Base-by-base conservation (phyloP, 2,329 filamentous ascomycete species). In the Metarhizium brunneum region DNA sequence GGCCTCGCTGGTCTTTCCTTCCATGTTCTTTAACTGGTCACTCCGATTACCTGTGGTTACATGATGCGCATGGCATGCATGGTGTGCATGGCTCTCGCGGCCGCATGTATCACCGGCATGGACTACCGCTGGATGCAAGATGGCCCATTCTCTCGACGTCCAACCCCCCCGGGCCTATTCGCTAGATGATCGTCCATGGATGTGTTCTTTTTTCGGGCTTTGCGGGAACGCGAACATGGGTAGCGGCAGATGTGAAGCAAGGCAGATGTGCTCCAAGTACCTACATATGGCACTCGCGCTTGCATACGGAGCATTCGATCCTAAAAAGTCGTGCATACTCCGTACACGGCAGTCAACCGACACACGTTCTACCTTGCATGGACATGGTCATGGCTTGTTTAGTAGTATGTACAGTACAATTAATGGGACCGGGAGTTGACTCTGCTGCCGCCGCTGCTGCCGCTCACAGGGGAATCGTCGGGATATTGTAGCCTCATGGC, bases 211-310 rank as follows among this genome's bases (percentile, higher is more conserved):
- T 43, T 43, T 47, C 13, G n/a, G n/a, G 18, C 43, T 29, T 20
- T n/a, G 49, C 50, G 50, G 50, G 25, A 50, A 3, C 18, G 18
- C 29, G 49, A n/a, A 47, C 55, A 54, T 50, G 51, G 55, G 42
- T 54, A 4, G 38, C 51, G 55, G 55, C 55, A 56, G 47, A 54
- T 40, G 38, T 40, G 38, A 7, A 13, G 10, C 11, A 14, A 16
- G 50, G 54, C 45, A 56, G 50, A 53, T 54, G 55, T 16, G 25
- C 32, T 35, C 50, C 51, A 32, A 56, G 43, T 43, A 47, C 35
- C 52, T 53, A 42, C 47, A 49, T 52, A 45, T 32, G 50, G 30
- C 42, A 38, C 7, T 30, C n/a, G 32, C 25, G 42, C 32, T 55
- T 43, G 54, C 49, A 48, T 52, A 16, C 54, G 50, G 43, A 55